Base-by-base conservation (phyloP, 352 stramenopile genomes). In the Phytophthora cryptogea region DNA sequence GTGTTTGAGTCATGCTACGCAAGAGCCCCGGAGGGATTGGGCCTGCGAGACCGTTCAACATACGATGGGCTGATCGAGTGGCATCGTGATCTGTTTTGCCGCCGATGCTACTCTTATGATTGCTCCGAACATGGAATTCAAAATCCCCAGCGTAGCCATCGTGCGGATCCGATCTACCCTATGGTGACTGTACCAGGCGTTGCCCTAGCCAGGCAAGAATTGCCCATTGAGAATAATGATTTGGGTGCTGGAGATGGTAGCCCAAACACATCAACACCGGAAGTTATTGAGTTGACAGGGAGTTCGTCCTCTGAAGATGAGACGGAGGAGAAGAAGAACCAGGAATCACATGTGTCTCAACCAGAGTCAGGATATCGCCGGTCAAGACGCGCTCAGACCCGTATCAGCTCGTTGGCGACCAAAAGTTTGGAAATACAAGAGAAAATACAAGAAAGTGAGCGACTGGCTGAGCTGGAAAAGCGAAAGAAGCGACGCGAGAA, bases 71-170 rank as follows among this genome's bases (percentile, higher is more conserved):
- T 89, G 13, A 78, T 83, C 39, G 86, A 96, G 58, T 88, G 76
- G 51, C 94, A 93, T 68, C 78, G 85, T 0, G 77, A 92, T 53
- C 50, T 98, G 3, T 96, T 97, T 57, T 98, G 93, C 60, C 74
- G 88, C 3, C 76, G 86, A 2, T 98, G 93, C 66, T 97, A 89
- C 58, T 79, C 62, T 0, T 98, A 97, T 71, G 89, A 97, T 65
- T 98, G 93, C 52, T 76, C 83, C 42, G 64, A 96, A 32, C 93
- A 98, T 61, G 90, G 90, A 1, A 94, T 89, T 40, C 55, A 89
- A 46, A 75, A 89, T 36, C 81, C 83, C 3, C 69, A 71, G 20
- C 81, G 80, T 14, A 61, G 49, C 9, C 35, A 60, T 49, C 76
- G 83, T 2, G 69, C 58, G 2, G 80, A 91, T 59, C 83, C 83